phyloP scores from a whole-genome alignment of 2,329 filamentous ascomycete species.

The Calonectria naviculata region DNA sequence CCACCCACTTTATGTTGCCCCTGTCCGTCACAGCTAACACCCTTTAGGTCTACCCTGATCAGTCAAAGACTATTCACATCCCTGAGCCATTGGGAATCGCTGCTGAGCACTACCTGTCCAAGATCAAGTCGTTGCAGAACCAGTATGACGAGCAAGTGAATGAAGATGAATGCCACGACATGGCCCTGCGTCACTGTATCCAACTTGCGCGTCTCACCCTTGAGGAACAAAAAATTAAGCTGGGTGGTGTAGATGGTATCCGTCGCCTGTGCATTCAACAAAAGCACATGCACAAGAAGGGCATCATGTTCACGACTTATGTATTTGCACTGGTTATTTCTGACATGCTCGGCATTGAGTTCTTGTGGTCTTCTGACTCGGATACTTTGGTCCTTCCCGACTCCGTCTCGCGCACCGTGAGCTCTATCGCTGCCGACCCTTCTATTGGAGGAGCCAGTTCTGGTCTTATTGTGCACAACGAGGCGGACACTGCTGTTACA shows the following conservation, averaged over 20 bases:
- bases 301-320: slow-evolving; percentile 41
- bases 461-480: slow-evolving; percentile 37
- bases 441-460: slow-evolving; percentile 39
- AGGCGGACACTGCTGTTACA: slow-evolving; percentile 30
- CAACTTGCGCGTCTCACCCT: slow-evolving; percentile 32
- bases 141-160: slow-evolving; percentile 23
- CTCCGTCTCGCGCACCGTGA: slow-evolving; percentile 32
- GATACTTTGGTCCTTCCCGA: slow-evolving; percentile 35
- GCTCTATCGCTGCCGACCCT: slow-evolving; percentile 34
- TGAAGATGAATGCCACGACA: slow-evolving; percentile 25
- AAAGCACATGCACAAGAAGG: slow-evolving; percentile 41
- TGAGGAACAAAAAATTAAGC: slow-evolving; percentile 27
- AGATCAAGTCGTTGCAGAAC: slow-evolving; percentile 26
- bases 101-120: slow-evolving; percentile 29
- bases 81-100: slow-evolving; percentile 35
- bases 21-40: not conserved
- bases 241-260: slow-evolving; percentile 23
- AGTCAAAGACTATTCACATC: slow-evolving; percentile 32
- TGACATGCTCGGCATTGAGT: slow-evolving; percentile 37
- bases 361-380: slow-evolving; percentile 40
- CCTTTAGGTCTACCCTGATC: slow-evolving; percentile 32
- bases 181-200: slow-evolving; percentile 36
- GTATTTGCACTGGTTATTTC: slow-evolving; percentile 38
- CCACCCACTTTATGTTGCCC: not conserved
- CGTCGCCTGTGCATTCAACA: slow-evolving; percentile 36